A percentile compares a stretch with the other conserved stretches of the same genome.
Evolutionary conservation across 2,329 filamentous ascomycete genomes (phyloP).

Genomic region (Cladorrhinum sp.): DNA sequence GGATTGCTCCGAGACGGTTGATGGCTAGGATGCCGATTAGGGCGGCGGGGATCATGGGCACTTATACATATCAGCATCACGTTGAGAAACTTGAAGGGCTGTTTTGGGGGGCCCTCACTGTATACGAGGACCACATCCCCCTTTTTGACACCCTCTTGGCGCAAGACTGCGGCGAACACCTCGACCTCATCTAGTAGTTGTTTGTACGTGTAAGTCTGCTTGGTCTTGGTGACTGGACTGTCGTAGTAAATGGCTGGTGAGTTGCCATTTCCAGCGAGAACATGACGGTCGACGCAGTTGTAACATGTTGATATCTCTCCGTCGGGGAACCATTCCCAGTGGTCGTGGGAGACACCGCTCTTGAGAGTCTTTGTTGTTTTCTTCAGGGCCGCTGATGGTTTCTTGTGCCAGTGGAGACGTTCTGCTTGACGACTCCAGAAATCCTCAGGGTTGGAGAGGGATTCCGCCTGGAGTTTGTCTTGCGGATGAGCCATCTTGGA

Average conservation of each 20-base stretch:
- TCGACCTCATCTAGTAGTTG: constrained; percentile 78
- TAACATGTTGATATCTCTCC: constrained; percentile 89
- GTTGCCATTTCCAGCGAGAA: constrained; percentile 72
- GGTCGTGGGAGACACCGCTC: constrained; percentile 61
- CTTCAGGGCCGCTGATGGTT: constrained; percentile 61
- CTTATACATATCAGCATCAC: constrained; percentile 37
- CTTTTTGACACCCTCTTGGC: constrained; percentile 75
- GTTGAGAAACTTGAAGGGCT: background rate
- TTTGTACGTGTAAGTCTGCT: constrained; percentile 70
- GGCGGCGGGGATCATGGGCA: constrained; percentile 94
- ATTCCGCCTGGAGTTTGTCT: constrained; percentile 51
- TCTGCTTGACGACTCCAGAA: constrained; percentile 77
- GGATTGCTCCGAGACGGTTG: constrained; percentile 78
- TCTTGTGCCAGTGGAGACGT: constrained; percentile 76
- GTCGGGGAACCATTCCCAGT: constrained; percentile 88
- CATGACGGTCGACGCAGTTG: constrained; percentile 88
- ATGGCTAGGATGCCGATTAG: constrained; percentile 83
- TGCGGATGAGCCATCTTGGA: constrained; percentile 41
- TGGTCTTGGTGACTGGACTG: constrained; percentile 73
- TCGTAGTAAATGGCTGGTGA: constrained; percentile 80
- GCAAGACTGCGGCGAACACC: constrained; percentile 73
- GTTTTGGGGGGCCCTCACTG: constrained; percentile 52
- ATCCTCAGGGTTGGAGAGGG: constrained; percentile 63
- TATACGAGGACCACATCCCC: constrained; percentile 90
- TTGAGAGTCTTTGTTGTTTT: constrained; percentile 61